Evolutionary conservation across 306 rosid genomes (phyloP).

Genomic region (apple (Malus domestica)): ASM211411v1 NC_041795.1:36094001-36094500

Average conservation of each 20-base stretch:
- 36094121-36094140: neutral
- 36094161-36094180: conserved; percentile 90
- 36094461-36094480: conserved; percentile 49
- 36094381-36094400: conserved; percentile 68
- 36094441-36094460: conserved; percentile 68
- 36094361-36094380: conserved; percentile 99
- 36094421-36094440: conserved; percentile 73
- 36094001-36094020: neutral
- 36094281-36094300: neutral
- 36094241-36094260: conserved; percentile 90
- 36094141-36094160: conserved; percentile 76
- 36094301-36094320: neutral
- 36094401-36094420: conserved; percentile 77
- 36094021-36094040: neutral
- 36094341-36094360: neutral
- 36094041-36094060: neutral
- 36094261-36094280: neutral
- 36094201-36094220: conserved; percentile 60
- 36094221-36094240: conserved; percentile 70
- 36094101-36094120: neutral
- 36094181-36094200: conserved; percentile 77
- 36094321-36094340: neutral
- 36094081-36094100: neutral
- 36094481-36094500: neutral
- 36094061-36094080: neutral